Evolutionary conservation across 495 filamentous ascomycete genomes (phyloP), one percentile per base, ranked within the genome.

Genomic region (Trichoderma orchidacearum): DNA sequence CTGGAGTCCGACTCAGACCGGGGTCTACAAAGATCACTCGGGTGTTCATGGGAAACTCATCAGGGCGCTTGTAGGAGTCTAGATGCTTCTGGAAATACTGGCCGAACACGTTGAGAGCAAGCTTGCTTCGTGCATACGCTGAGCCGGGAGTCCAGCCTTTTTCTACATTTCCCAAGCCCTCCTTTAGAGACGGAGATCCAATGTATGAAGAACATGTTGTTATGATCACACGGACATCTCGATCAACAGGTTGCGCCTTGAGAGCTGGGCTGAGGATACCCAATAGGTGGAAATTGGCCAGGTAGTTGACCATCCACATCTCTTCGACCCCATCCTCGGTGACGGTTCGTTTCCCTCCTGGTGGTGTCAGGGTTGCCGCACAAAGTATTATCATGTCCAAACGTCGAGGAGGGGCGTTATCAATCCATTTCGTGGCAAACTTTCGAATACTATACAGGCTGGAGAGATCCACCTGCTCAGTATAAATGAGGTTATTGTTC

Each of bases 361-460:
- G 79, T 1, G 90, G 81, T 0, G 86, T 92, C 36, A 86, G 68
- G 0, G 84, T 84, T 32, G 84, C 83, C 3, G 82, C 93, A 68
- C 89, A 94, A 17, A 96, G 77, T 45, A 99, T 82, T 23, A 99
- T 72, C 83, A 92, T 89, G 68, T 99, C 93, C 4, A 99, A 74
- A n/a, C 93, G 81, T 34, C 93, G 81, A 21, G 90, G 86, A 0
- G 94, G 91, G 28, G 84, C 80, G 66, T 97, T 99, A 69, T 99
- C 91, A 61, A 97, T 86, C 90, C 94, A 99, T 72, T 90, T 90
- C 2, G 93, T 99, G n/a, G 93, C 93, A 65, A 99, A 99, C 57
- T 83, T 75, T 25, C 93, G 87, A 56, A 99, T 83, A 58, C 85
- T 91, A 64, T 96, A 81, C 17, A 97, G 74, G 12, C 86, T 91